phyloP scores from a whole-genome alignment of 257 asterid genomes.

The Leonotis leonurus region DNA sequence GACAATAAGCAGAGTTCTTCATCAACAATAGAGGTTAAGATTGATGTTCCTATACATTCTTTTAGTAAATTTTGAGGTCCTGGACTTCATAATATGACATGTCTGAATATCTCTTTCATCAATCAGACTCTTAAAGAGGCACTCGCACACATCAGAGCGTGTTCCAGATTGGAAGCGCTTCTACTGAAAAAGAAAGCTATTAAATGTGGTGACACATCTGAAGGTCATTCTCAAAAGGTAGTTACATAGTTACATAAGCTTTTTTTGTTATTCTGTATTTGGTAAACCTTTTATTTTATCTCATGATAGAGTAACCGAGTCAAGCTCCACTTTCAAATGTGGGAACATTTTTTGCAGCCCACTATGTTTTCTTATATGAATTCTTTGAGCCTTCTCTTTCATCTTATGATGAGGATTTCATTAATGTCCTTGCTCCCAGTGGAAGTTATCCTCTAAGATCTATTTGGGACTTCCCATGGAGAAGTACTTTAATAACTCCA shows the following conservation, averaged over 20 bases:
- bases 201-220: constrained; percentile 71
- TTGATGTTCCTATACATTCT: constrained; percentile 4
- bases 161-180: constrained; percentile 85
- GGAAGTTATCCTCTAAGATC: constrained; percentile 9
- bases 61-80: constrained; percentile 3
- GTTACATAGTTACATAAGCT: constrained; percentile 1
- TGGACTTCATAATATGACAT: constrained; percentile 16
- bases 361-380: too few relatives aligned
- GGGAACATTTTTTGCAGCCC: constrained; percentile 1
- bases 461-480: background rate
- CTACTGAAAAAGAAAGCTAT: constrained; percentile 69
- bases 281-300: background rate
- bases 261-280: background rate
- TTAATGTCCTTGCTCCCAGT: constrained; percentile 1
- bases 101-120: constrained; percentile 19
- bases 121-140: constrained; percentile 70
- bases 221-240: constrained; percentile 89
- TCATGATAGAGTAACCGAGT: constrained; percentile 22
- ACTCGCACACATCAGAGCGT: constrained; percentile 68
- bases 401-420: too few relatives aligned
- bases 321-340: constrained; percentile 37
- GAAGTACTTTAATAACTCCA: constrained; percentile 1
- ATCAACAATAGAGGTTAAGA: constrained; percentile 61
- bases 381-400: too few relatives aligned
- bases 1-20: constrained; percentile 32